Evolutionary conservation across 1,139 yeast genomes (phyloP).

Genomic region (Candida sojae): DNA sequence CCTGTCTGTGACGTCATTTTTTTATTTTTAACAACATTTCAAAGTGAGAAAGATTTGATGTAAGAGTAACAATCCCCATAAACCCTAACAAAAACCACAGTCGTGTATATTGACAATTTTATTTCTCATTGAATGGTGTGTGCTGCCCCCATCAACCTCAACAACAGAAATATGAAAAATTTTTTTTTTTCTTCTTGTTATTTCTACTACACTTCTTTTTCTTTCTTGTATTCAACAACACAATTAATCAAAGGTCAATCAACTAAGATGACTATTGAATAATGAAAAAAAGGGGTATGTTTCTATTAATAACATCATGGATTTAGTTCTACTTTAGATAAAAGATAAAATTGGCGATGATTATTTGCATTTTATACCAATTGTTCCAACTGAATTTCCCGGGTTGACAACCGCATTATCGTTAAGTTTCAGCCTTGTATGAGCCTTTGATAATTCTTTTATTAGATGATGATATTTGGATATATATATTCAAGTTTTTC

Average conservation of each 20-base stretch:
- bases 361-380: conserved; percentile 70
- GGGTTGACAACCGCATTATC: conserved; percentile 74
- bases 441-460: conserved; percentile 43
- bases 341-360: conserved; percentile 47
- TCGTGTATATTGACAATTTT: background rate
- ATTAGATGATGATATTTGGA: background rate
- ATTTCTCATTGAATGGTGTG: too few species aligned
- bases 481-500: too few species aligned
- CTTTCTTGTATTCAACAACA: background rate
- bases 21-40: too few species aligned
- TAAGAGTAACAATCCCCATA: too few species aligned
- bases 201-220: background rate
- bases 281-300: conserved; percentile 2
- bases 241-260: background rate
- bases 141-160: background rate
- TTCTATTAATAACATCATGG: too few species aligned
- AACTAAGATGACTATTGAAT: conserved; percentile 3
- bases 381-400: conserved; percentile 78
- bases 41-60: too few species aligned
- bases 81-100: conserved; percentile 3
- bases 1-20: conserved; percentile 76
- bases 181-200: background rate
- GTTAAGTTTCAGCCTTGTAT: conserved; percentile 90
- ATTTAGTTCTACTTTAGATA: background rate
- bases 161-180: background rate